These are phyloP conservation scores for Omphalotus olearius DNA, from an alignment of 1,284 basidiomycete species.

Conservation along the genomic window DNA sequence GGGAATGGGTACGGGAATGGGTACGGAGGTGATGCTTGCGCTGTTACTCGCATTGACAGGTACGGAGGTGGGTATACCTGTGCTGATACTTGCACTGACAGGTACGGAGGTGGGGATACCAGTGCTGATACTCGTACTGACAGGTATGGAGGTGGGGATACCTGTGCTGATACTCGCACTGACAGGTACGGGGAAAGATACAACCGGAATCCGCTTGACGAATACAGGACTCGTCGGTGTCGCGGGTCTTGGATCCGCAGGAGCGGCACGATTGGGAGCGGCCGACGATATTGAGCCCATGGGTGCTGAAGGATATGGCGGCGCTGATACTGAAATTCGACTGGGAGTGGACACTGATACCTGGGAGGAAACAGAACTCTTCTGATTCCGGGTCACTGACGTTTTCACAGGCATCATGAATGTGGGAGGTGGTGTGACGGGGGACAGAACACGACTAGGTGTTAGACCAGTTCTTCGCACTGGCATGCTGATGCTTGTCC, in stretches of 20 bases:
- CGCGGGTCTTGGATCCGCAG: too few relatives aligned
- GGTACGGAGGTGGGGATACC: too few relatives aligned
- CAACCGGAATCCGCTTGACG: not conserved
- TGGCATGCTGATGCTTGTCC: not conserved
- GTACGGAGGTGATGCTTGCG: too few relatives aligned
- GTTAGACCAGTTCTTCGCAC: not conserved
- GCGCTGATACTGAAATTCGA: not conserved
- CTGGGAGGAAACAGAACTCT: not conserved
- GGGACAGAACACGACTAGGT: not conserved
- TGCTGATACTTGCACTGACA: not conserved
- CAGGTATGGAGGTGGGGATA: too few relatives aligned
- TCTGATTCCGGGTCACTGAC: not conserved
- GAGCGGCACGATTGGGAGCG: not conserved
- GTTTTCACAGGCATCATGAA: not conserved
- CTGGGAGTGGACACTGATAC: not conserved
- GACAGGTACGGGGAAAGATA: not conserved
- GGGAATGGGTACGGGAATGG: not conserved
- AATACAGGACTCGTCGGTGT: slow-evolving; percentile 2
- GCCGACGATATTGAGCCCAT: not conserved
- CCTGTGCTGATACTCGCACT: not conserved
- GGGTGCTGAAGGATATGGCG: not conserved
- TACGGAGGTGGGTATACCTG: too few relatives aligned
- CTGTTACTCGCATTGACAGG: not conserved
- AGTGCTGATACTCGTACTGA: not conserved
- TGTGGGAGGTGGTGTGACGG: not conserved